These are phyloP conservation scores for Quercus mongolica DNA, from an alignment of 306 rosid species.

Conservation along the genomic window DNA sequence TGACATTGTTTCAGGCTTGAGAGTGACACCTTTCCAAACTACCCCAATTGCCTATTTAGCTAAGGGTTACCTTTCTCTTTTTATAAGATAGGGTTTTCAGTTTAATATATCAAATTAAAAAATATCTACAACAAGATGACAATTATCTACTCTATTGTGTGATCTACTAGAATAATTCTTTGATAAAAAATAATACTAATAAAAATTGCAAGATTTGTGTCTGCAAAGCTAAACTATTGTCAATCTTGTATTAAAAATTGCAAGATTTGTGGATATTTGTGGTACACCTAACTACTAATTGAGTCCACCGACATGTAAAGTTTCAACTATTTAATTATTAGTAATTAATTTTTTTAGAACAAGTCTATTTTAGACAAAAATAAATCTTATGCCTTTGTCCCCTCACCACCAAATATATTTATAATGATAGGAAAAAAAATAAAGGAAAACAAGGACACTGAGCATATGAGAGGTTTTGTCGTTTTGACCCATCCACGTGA, in stretches of 20 bases:
- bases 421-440: too few relatives aligned
- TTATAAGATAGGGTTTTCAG: neutral
- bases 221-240: too few relatives aligned
- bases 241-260: too few relatives aligned
- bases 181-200: too few relatives aligned
- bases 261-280: too few relatives aligned
- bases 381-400: neutral
- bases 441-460: neutral
- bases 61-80: too few relatives aligned
- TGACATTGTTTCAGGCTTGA: too few relatives aligned
- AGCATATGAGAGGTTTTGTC: neutral
- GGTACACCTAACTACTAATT: neutral
- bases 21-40: too few relatives aligned
- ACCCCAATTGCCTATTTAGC: too few relatives aligned
- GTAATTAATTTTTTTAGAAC: neutral
- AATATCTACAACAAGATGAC: neutral
- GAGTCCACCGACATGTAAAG: neutral
- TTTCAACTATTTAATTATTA: neutral
- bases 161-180: too few relatives aligned
- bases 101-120: neutral
- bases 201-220: too few relatives aligned
- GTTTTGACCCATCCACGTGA: neutral
- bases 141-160: neutral
- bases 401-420: neutral
- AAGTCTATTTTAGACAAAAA: neutral